Evolutionary conservation across 2,329 filamentous ascomycete species (phyloP).

Genomic region (Aspergillus neoniger): DNA sequence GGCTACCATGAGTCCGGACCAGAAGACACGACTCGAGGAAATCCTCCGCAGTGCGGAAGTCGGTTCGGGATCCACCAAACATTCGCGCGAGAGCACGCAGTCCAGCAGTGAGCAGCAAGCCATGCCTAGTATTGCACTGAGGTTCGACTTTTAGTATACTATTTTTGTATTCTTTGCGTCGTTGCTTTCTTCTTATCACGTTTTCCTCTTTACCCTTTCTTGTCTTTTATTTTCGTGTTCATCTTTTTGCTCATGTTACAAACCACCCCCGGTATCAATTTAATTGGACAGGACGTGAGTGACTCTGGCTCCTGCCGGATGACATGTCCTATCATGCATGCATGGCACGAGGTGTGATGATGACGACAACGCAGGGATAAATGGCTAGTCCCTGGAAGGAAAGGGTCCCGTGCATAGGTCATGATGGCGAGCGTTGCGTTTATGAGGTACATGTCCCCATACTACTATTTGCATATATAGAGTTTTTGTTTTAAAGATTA

Average conservation of each 20-base stretch:
- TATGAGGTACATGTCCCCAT: slow-evolving; percentile 5
- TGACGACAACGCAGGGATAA: not conserved
- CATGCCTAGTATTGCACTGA: slow-evolving; percentile 82
- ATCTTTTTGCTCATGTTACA: not conserved
- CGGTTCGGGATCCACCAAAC: slow-evolving; percentile 36
- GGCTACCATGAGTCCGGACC: slow-evolving; percentile 66
- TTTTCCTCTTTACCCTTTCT: not conserved
- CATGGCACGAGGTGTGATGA: slow-evolving; percentile 10
- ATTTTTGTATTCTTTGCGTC: not conserved
- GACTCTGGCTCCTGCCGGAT: not conserved
- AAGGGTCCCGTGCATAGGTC: not conserved
- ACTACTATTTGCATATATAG: slow-evolving; percentile 9
- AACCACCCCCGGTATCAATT: not conserved
- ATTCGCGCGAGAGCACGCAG: slow-evolving; percentile 43
- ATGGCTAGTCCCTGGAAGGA: not conserved
- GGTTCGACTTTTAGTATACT: slow-evolving; percentile 77
- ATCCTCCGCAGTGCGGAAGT: slow-evolving; percentile 68
- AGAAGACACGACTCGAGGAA: slow-evolving; percentile 77
- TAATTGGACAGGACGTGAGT: not conserved
- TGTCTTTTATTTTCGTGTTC: not conserved
- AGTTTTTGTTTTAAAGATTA: not conserved
- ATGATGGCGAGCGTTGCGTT: slow-evolving; percentile 1
- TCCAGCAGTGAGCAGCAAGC: slow-evolving; percentile 55
- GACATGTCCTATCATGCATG: slow-evolving; percentile 6
- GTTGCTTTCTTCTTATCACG: not conserved